Evolutionary conservation across 306 rosid genomes (phyloP).

Genomic region (Prunus armeniaca): DNA sequence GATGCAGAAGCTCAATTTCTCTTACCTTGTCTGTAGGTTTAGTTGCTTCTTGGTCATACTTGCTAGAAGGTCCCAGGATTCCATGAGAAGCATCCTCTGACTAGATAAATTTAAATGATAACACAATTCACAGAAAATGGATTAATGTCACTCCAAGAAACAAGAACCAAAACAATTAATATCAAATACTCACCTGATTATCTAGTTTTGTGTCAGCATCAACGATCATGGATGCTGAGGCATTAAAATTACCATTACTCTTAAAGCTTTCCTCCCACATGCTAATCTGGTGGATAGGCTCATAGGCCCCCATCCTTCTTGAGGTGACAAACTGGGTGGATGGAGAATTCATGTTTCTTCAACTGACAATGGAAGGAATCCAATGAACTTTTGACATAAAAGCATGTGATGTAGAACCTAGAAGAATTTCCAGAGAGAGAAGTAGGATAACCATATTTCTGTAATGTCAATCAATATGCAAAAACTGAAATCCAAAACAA

Average conservation of each 20-base stretch:
- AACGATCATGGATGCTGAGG: slow-evolving; percentile 46
- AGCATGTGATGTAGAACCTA: neutral
- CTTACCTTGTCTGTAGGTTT: slow-evolving; percentile 49
- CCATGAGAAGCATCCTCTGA: slow-evolving; percentile 55
- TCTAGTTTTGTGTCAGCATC: slow-evolving; percentile 52
- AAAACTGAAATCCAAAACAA: neutral
- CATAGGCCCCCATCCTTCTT: slow-evolving; percentile 68
- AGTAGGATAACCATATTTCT: neutral
- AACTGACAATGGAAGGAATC: slow-evolving; percentile 33
- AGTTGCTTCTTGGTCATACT: slow-evolving; percentile 44
- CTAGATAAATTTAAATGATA: slow-evolving; percentile 17
- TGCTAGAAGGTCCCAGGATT: slow-evolving; percentile 31
- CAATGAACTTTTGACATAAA: slow-evolving; percentile 18
- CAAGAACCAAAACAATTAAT: slow-evolving; percentile 23
- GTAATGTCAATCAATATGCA: neutral
- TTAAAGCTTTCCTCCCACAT: slow-evolving; percentile 82
- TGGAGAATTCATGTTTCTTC: slow-evolving; percentile 61
- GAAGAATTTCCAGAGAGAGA: neutral
- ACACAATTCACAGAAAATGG: slow-evolving; percentile 12
- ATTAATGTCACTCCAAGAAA: slow-evolving; percentile 4
- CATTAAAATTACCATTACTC: slow-evolving; percentile 39
- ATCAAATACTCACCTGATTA: slow-evolving; percentile 44
- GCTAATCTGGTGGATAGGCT: slow-evolving; percentile 77
- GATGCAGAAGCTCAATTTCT: neutral
- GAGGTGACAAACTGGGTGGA: slow-evolving; percentile 60